These are phyloP conservation scores for Phoma herbarum DNA, from an alignment of 2,329 filamentous ascomycete species.

Conservation along the genomic window DNA sequence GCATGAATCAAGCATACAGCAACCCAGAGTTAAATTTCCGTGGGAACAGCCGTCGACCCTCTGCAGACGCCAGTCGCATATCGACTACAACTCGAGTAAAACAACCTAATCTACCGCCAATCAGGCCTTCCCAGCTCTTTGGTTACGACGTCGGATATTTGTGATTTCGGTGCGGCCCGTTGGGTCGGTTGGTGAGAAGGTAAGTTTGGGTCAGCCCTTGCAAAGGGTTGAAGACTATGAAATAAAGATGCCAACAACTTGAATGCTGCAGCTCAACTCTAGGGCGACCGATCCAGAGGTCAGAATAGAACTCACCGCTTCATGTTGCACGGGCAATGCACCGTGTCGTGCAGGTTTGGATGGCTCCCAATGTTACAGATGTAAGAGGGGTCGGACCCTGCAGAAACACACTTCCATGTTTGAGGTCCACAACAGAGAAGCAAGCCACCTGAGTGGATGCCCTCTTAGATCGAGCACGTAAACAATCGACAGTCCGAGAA, in stretches of 20 bases:
- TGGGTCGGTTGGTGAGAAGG: background rate
- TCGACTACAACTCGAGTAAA: background rate
- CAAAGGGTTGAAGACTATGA: slow-evolving; percentile 3
- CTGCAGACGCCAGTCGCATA: background rate
- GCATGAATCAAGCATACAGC: background rate
- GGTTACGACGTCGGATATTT: background rate
- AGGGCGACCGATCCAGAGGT: background rate
- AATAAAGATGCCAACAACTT: background rate
- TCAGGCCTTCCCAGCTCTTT: background rate
- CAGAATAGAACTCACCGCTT: background rate
- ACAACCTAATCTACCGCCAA: background rate
- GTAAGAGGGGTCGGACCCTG: background rate
- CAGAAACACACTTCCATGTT: background rate
- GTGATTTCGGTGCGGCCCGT: slow-evolving; percentile 7
- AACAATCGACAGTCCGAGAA: background rate
- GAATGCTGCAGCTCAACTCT: background rate
- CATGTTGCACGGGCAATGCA: background rate
- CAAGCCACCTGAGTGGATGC: background rate
- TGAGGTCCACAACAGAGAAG: background rate
- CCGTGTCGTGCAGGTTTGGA: background rate
- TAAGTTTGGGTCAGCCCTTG: slow-evolving; percentile 1
- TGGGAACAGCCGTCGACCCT: no score
- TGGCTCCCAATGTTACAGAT: background rate
- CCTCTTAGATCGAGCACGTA: background rate
- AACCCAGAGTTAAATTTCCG: background rate